Conservation (phyloP, 352 stramenopile genomes). For the Chrysophaeum taylorii region DNA sequence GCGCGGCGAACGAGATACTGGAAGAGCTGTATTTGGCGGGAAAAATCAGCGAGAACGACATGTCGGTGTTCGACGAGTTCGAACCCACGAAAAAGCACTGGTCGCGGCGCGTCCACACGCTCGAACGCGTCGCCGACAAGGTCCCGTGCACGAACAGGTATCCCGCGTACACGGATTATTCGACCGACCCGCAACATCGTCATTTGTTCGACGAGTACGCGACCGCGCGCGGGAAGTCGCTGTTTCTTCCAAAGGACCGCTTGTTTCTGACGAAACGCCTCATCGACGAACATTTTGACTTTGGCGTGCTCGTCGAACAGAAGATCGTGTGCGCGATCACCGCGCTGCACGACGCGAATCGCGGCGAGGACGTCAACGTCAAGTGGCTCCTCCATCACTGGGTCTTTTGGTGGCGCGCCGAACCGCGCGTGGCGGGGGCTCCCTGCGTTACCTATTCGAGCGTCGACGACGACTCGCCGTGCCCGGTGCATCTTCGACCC, state of each 20-base stretch:
- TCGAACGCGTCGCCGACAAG: constrained; percentile 16
- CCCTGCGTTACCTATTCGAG: background rate
- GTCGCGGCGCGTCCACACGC: constrained; percentile 11
- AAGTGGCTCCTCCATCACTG: background rate
- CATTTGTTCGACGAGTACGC: constrained; percentile 13
- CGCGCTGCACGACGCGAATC: constrained; percentile 18
- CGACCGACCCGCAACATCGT: constrained; percentile 3
- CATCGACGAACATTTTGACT: background rate
- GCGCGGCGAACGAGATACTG: background rate
- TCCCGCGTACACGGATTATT: background rate
- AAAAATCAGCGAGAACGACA: constrained; percentile 2
- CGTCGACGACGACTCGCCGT: background rate
- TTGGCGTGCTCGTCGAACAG: background rate
- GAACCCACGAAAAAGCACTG: background rate
- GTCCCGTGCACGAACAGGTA: constrained; percentile 6
- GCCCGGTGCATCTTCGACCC: background rate
- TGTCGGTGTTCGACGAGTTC: background rate
- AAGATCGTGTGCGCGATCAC: background rate
- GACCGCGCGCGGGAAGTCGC: constrained; percentile 8
- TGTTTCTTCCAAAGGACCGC: constrained; percentile 15
- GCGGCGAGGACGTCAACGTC: background rate
- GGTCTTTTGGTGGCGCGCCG: background rate
- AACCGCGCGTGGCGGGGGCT: background rate
- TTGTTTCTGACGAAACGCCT: background rate
- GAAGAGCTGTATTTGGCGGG: background rate